These are phyloP conservation scores for Clitopilus passeckerianus DNA, from an alignment of 768 basidiomycete genomes.

Conservation along the genomic window DNA sequence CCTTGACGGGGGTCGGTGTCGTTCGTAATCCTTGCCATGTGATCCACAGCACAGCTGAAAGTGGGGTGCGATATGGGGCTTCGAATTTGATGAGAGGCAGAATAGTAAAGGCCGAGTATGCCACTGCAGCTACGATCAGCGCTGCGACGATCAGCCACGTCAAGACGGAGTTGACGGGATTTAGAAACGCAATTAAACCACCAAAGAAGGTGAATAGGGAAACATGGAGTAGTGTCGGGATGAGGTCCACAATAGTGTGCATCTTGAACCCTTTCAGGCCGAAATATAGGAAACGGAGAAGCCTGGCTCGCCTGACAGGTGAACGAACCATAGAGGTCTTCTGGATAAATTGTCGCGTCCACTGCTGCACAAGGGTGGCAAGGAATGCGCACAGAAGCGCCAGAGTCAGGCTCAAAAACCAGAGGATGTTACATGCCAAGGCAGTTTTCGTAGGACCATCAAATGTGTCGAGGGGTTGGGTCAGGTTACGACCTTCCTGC, in stretches of 20 bases:
- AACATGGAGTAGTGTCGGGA: not conserved
- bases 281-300: not conserved
- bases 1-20: conserved; percentile 6
- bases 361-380: not conserved
- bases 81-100: conserved; percentile 25
- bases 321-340: conserved; percentile 4
- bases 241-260: not conserved
- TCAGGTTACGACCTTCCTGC: too few relatives aligned
- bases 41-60: conserved; percentile 24
- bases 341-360: conserved; percentile 15
- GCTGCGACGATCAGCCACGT: not conserved
- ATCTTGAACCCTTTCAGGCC: not conserved
- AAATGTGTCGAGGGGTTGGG: too few relatives aligned
- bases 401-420: not conserved
- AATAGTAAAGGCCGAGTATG: conserved; percentile 26
- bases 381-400: not conserved
- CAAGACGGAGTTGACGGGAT: not conserved
- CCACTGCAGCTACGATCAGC: not conserved
- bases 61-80: conserved; percentile 30
- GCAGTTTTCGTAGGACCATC: not conserved
- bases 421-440: not conserved
- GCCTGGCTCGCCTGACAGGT: not conserved
- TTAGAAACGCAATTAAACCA: not conserved
- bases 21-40: conserved; percentile 16
- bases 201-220: not conserved